Conservation (phyloP, 306 rosid species). For the Cucurbita moschata region DNA sequence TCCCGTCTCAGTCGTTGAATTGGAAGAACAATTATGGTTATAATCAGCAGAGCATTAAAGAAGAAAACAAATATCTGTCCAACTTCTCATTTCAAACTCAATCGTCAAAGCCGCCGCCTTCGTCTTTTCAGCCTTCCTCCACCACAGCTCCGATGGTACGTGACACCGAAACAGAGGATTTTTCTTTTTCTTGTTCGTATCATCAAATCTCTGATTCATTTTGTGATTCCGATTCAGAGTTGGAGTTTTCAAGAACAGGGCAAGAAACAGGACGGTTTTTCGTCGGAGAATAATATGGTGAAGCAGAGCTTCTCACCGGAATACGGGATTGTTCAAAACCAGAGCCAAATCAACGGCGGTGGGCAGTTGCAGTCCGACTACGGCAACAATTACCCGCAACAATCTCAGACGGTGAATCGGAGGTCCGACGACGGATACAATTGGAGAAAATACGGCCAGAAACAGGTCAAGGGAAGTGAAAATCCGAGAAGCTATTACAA, state of each 20-base stretch:
- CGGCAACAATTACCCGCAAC: conserved; percentile 25
- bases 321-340: conserved; percentile 25
- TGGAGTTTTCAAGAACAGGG: conserved; percentile 44
- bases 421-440: conserved; percentile 89
- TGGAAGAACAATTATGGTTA: conserved; percentile 38
- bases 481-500: conserved; percentile 94
- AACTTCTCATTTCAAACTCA: conserved; percentile 56
- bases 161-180: not conserved
- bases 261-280: conserved; percentile 28
- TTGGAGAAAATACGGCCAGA: conserved; percentile 98
- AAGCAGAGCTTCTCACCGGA: conserved; percentile 42
- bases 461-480: conserved; percentile 94
- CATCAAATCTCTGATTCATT: not conserved
- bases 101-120: conserved; percentile 20
- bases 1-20: conserved; percentile 38
- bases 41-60: conserved; percentile 33
- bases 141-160: conserved; percentile 27
- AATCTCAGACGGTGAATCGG: conserved; percentile 36
- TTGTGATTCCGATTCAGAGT: conserved; percentile 13
- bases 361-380: conserved; percentile 30
- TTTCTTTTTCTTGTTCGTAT: not conserved
- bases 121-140: conserved; percentile 39
- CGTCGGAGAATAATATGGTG: conserved; percentile 26
- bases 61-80: conserved; percentile 39
- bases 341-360: conserved; percentile 7